Conservation (phyloP, 805 yeast genomes). For the Candida morakotiae region DNA sequence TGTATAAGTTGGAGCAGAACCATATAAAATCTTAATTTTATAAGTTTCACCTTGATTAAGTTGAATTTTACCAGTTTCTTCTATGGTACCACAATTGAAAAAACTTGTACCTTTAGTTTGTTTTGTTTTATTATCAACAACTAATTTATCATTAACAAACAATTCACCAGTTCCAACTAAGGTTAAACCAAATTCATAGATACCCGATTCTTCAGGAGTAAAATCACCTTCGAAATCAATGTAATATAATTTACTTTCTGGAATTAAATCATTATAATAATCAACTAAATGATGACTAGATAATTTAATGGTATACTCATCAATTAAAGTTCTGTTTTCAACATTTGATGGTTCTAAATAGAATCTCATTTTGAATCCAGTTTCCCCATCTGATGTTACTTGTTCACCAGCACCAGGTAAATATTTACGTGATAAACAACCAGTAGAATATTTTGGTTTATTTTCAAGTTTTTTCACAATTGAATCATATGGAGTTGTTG, state of each 20-base stretch:
- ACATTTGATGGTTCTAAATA: conserved; percentile 14
- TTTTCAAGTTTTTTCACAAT: conserved; percentile 13
- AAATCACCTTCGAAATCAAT: conserved; percentile 42
- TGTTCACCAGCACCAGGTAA: conserved; percentile 24
- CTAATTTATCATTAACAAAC: conserved; percentile 46
- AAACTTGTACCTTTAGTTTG: conserved; percentile 50
- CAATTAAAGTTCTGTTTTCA: conserved; percentile 14
- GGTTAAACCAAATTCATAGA: conserved; percentile 48
- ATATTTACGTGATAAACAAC: conserved; percentile 25
- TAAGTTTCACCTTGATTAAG: conserved; percentile 44
- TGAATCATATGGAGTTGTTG: conserved; percentile 23
- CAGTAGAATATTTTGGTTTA: conserved; percentile 23
- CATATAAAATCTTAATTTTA: conserved; percentile 45
- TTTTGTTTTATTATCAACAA: conserved; percentile 52
- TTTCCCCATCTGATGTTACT: conserved; percentile 18
- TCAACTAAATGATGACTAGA: conserved; percentile 18
- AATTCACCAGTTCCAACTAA: conserved; percentile 53
- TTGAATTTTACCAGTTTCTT: conserved; percentile 35
- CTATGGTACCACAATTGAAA: conserved; percentile 47
- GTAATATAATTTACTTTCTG: conserved; percentile 31
- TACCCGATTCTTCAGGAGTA: conserved; percentile 43
- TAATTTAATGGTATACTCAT: conserved; percentile 15
- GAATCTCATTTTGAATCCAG: conserved; percentile 21
- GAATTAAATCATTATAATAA: conserved; percentile 16
- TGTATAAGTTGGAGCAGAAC: conserved; percentile 19